phyloP scores from a whole-genome alignment of 345 rosid genomes.

The Boechera retrofracta region DNA sequence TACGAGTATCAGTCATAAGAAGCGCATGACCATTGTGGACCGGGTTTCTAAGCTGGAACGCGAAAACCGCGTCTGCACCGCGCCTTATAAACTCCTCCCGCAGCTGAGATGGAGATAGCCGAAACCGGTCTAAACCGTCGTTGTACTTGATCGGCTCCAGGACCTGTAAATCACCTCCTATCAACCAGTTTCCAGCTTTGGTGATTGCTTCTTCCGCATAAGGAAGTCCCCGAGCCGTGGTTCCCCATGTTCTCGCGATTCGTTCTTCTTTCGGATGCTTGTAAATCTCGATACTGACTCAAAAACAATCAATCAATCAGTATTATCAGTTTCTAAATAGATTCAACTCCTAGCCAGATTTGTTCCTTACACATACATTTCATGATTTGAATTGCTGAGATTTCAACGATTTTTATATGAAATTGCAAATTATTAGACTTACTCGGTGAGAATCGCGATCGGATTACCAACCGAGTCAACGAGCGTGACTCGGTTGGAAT shows the following conservation, averaged over 20 bases:
- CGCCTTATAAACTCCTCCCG: constrained; percentile 79
- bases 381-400: background rate
- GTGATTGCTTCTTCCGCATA: constrained; percentile 79
- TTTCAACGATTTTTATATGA: background rate
- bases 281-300: constrained; percentile 80
- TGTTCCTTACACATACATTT: constrained; percentile 10
- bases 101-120: constrained; percentile 86
- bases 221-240: constrained; percentile 85
- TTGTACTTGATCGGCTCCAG: constrained; percentile 83
- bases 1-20: constrained; percentile 92
- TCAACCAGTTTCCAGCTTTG: constrained; percentile 85
- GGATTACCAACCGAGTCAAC: constrained; percentile 63
- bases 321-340: background rate
- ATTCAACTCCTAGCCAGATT: too few species aligned
- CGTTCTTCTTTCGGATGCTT: constrained; percentile 97
- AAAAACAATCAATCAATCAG: constrained; percentile 20
- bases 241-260: constrained; percentile 96
- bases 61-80: constrained; percentile 95
- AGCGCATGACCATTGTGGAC: constrained; percentile 96
- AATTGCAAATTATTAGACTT: constrained; percentile 38
- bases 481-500: constrained; percentile 68
- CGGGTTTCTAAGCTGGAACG: constrained; percentile 95
- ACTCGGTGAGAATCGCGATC: constrained; percentile 82
- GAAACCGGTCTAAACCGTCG: constrained; percentile 85
- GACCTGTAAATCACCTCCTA: constrained; percentile 93